Evolutionary conservation across 208 protist genomes (phyloP).

Genomic region (Hexamita inflata): DNA sequence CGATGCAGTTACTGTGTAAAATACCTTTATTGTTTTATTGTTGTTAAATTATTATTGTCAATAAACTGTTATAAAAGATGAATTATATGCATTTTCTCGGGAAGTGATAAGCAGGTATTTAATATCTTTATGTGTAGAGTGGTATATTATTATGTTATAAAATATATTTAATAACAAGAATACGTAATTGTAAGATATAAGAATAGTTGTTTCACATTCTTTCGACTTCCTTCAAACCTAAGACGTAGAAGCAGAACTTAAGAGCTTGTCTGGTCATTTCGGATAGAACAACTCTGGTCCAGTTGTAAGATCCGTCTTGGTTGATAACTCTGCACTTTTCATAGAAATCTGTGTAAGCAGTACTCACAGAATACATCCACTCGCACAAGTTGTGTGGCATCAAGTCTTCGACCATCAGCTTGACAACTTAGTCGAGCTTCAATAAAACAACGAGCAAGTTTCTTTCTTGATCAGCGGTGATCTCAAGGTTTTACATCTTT

Average conservation of each 20-base stretch:
- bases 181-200: too few species aligned
- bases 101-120: too few species aligned
- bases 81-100: too few species aligned
- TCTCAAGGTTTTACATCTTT: slow-evolving; percentile 49
- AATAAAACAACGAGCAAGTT: slow-evolving; percentile 31
- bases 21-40: too few species aligned
- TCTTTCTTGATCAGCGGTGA: slow-evolving; percentile 52
- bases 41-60: too few species aligned
- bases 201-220: slow-evolving; percentile 46
- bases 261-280: slow-evolving; percentile 67
- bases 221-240: slow-evolving; percentile 58
- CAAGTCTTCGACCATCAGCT: slow-evolving; percentile 53
- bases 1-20: too few species aligned
- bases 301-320: slow-evolving; percentile 50
- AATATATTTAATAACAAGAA: too few species aligned
- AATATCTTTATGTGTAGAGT: too few species aligned
- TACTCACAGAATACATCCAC: slow-evolving; percentile 75
- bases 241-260: slow-evolving; percentile 64
- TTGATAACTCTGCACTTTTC: slow-evolving; percentile 63
- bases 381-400: slow-evolving; percentile 75
- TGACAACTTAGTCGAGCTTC: slow-evolving; percentile 14
- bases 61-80: too few species aligned
- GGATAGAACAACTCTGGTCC: slow-evolving; percentile 49
- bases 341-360: slow-evolving; percentile 78
- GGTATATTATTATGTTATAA: too few species aligned